These are phyloP conservation scores for Excoecaria agallocha DNA, from an alignment of 345 rosid genomes.

Conservation along the genomic window DNA sequence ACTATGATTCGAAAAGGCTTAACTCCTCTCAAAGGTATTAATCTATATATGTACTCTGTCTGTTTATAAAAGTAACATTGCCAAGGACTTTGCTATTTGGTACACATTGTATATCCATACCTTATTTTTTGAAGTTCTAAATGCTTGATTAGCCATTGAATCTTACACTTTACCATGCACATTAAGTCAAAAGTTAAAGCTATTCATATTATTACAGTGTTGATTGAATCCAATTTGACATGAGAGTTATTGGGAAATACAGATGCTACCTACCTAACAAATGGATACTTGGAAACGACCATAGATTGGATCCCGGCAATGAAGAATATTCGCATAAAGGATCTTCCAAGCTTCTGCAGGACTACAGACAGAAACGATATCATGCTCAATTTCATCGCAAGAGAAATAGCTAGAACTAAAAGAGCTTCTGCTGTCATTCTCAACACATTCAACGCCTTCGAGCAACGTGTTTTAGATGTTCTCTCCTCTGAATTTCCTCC, in stretches of 20 bases:
- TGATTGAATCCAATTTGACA: not conserved
- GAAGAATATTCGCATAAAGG: conserved; percentile 30
- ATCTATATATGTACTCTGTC: too few relatives aligned
- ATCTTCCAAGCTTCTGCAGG: conserved; percentile 38
- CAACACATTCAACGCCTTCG: conserved; percentile 39
- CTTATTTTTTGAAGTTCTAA: too few relatives aligned
- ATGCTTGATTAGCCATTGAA: too few relatives aligned
- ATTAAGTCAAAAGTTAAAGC: too few relatives aligned
- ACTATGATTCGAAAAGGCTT: conserved; percentile 22
- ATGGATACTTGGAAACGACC: conserved; percentile 29
- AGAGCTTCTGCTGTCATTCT: conserved; percentile 32
- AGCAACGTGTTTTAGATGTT: conserved; percentile 24
- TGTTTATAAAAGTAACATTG: too few relatives aligned
- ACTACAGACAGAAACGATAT: conserved; percentile 30
- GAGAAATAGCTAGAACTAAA: conserved; percentile 19
- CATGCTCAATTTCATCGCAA: conserved; percentile 26
- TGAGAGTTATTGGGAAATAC: not conserved
- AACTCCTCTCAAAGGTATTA: conserved; percentile 32
- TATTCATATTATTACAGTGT: not conserved
- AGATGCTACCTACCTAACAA: conserved; percentile 34
- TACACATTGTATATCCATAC: too few relatives aligned
- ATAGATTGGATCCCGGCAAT: conserved; percentile 44
- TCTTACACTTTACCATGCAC: too few relatives aligned
- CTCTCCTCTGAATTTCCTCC: conserved; percentile 28
- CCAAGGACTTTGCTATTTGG: not conserved